phyloP scores from a whole-genome alignment of 441 rosid genomes.

The Pelargonium myrrhifolium region DNA sequence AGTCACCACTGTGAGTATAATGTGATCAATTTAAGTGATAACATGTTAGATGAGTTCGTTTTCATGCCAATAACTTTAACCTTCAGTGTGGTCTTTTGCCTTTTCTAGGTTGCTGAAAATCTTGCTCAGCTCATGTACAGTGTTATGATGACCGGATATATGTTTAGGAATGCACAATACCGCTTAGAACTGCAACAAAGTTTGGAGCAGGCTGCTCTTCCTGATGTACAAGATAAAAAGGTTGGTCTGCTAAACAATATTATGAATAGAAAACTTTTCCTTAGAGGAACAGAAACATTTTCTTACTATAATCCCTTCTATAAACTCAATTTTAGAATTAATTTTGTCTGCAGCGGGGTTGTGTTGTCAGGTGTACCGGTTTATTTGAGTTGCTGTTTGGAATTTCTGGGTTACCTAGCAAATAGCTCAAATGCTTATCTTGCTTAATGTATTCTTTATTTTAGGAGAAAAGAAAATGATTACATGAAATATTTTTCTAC shows the following conservation, averaged over 20 bases:
- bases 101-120: conserved; percentile 83
- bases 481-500: neutral
- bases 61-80: neutral
- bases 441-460: neutral
- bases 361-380: neutral
- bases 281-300: neutral
- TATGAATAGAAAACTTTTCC: neutral
- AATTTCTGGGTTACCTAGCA: neutral
- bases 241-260: conserved; percentile 30
- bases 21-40: neutral
- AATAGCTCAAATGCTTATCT: neutral
- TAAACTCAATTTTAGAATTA: neutral
- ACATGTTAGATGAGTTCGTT: conserved; percentile 1
- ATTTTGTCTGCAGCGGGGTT: no score
- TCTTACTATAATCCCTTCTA: no score
- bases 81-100: conserved; percentile 10
- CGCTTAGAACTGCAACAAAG: conserved; percentile 89
- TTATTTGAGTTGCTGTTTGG: neutral
- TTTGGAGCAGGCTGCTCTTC: conserved; percentile 82
- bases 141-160: conserved; percentile 94
- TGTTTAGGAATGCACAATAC: conserved; percentile 87
- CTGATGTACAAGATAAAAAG: conserved; percentile 55
- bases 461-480: neutral
- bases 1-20: conserved; percentile 64
- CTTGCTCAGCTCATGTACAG: conserved; percentile 97